Evolutionary conservation across 1,139 yeast genomes (phyloP), one percentile per base, ranked within the genome.

Genomic region (Pichia sp.): DNA sequence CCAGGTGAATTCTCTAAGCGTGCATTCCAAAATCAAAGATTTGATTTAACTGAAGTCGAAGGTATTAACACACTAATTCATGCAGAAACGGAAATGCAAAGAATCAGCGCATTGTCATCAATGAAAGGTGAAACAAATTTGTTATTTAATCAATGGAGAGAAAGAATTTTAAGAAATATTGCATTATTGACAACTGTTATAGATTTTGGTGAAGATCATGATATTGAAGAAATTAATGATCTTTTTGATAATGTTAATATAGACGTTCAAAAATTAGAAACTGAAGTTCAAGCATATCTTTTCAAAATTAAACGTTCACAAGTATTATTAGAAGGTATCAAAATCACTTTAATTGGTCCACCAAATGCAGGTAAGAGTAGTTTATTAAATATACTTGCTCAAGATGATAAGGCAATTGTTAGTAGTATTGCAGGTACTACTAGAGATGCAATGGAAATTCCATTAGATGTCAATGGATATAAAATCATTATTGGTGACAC

Each of bases 281-380:
- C 6, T 0, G 78, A 80, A 27, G 68, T 89, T 7, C 50, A 54
- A 1, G 45, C 53, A 2, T 83, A 80, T 54, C 54, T 84, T 16
- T 50, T 59, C 2, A 75, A 69, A 47, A 76, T 80, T 5, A 65
- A 70, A 33, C 64, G 78, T 38, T 76, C 93, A 0, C 84, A 80
- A 49, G 65, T 89, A 1, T 62, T 91, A 16, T 60, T 81, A 35
- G 69, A 73, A 21, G 99, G 99, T 1, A 77, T 91, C 32, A 77
- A 76, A 47, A 57, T 89, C 31, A 78, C 82, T 0, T 64, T 91
- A 18, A 52, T 89, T 18, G 99, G 98, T 0, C 94, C 95, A 5
- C 96, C 98, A 1, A 91, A 91, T 61, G 96, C 96, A 1, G 99
- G 99, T 0, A 91, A 91, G 58, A 88, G 96, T 2, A 85, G 95